Evolutionary conservation across 305 asterid species (phyloP), one percentile per base, ranked within the genome.

Genomic region (Vinca major): DNA sequence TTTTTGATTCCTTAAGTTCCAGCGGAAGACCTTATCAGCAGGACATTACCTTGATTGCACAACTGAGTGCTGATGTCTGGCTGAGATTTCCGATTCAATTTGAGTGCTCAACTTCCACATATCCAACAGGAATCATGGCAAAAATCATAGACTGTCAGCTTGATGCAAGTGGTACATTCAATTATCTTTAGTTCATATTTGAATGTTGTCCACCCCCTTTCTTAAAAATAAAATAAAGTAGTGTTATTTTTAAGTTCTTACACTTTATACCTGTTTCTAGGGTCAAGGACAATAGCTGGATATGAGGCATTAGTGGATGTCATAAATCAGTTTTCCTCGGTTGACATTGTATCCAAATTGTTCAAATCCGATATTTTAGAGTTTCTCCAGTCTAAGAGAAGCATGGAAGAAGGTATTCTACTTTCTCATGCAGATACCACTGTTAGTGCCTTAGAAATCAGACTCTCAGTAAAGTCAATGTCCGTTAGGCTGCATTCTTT

Each of bases 1-100:
- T 33, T 62, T 71, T 71, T 73, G 71, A 73, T 72, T 76, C 83
- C 68, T 78, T 75, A 52, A 79, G 70, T 56, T 57, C 71, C 20
- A 26, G 51, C 76, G 67, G 68, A 57, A 61, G 36, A 65, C 36
- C 73, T 53, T 77, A 67, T 70, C 75, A 75, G 71, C 74, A 60
- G 70, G 78, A 68, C 67, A 68, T 78, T 51, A 55, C 78, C 75
- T 84, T 93, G 77, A 77, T 93, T 79, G 72, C 84, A 11, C 84
- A 84, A 11, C 77, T 93, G 43, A 85, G 80, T 78, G 90, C 88
- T 68, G 96, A 93, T 85, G 80, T 85, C 51, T 93, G 97, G 97
- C 80, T 90, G 83, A 86, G 89, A 80, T 81, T 90, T 57, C 97
- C 99, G 62, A 48, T 45, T 73, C 78, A 76, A 57, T 68, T 69